Evolutionary conservation across 1,284 basidiomycete species (phyloP), one percentile per base, ranked within the genome.

Genomic region (Nidula niveotomentosa): DNA sequence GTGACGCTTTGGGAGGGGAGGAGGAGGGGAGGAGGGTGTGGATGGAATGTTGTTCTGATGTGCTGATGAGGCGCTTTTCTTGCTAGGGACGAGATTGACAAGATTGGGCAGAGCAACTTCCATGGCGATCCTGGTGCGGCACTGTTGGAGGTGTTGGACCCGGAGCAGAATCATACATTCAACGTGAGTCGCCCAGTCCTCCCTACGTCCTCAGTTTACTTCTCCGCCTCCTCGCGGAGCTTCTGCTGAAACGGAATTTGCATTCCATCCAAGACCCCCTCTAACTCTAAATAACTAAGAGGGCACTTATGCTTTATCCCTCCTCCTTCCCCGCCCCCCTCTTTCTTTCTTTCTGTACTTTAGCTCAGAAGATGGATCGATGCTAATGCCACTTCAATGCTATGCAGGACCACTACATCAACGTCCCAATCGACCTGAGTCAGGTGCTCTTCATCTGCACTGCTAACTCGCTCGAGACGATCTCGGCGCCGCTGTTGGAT

Each of bases 381-480:
- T 37, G 9, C 30, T 51, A 15, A 41, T 41, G 9, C 52, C 34
- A 18, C 50, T 17, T n/a, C 54, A 49, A 51, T 48, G 34, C 18
- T 50, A 48, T 41, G 5, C 49, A 94, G 85, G 94, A 96, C 67
- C 93, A 96, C 69, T 96, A 96, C 62, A 82, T 93, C 72, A 93
- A 94, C 61, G 90, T 96, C 1, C 94, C 94, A 2, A 84, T 96
- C 53, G 93, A 96, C 64, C 79, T 96, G 41, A 91, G 88, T 46
- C 88, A 90, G 61, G 87, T 96, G 6, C 77, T 96, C 9, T 96
- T 96, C 71, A 92, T 96, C 56, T 94, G 93, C 69, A 96, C 93
- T 0, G 88, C 90, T 6, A 94, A 94, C 68, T 82, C 86, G 0
- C 81, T 95, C 23, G 93, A 94, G 53, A 94, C 91, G 0, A 96